Evolutionary conservation across 495 filamentous ascomycete species (phyloP).

Genomic region (Pseudomonodictys pantanalensis): DNA sequence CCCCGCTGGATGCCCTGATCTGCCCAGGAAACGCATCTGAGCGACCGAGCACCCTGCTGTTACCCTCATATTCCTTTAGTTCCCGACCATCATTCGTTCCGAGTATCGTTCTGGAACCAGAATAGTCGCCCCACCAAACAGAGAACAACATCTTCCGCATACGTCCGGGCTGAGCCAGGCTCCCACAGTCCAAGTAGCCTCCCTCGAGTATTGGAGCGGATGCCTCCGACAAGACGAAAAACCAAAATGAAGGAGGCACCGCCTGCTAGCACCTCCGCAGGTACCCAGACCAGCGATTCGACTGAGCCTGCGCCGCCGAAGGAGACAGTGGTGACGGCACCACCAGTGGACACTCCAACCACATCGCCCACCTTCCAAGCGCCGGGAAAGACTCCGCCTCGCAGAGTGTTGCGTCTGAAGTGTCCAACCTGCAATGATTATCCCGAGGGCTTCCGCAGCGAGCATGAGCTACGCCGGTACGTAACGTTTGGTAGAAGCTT

Average conservation of each 20-base stretch:
- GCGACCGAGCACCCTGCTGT: background rate
- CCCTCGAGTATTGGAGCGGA: slow-evolving; percentile 1
- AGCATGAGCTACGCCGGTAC: too few relatives aligned
- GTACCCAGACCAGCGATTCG: slow-evolving; percentile 16
- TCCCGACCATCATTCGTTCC: background rate
- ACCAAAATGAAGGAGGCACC: slow-evolving; percentile 24
- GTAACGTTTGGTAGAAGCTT: background rate
- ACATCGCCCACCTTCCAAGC: slow-evolving; percentile 29
- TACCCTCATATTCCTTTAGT: background rate
- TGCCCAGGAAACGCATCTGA: slow-evolving; percentile 8
- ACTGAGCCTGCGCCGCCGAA: slow-evolving; percentile 9
- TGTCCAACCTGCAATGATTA: slow-evolving; percentile 32
- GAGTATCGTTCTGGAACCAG: slow-evolving; percentile 1
- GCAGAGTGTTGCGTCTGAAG: slow-evolving; percentile 29
- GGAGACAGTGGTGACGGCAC: slow-evolving; percentile 24
- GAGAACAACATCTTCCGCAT: slow-evolving; percentile 8
- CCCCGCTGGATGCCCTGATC: slow-evolving; percentile 16
- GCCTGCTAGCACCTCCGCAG: slow-evolving; percentile 21
- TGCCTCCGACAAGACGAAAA: slow-evolving; percentile 22
- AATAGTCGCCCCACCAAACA: slow-evolving; percentile 21
- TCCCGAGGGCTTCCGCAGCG: slow-evolving; percentile 35
- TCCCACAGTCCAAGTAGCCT: slow-evolving; percentile 9
- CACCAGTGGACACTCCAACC: slow-evolving; percentile 13
- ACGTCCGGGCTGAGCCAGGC: slow-evolving; percentile 9
- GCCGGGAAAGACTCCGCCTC: slow-evolving; percentile 13